Base-by-base conservation (phyloP, 306 rosid genomes). In the Oemleria cerasiformis region DNA sequence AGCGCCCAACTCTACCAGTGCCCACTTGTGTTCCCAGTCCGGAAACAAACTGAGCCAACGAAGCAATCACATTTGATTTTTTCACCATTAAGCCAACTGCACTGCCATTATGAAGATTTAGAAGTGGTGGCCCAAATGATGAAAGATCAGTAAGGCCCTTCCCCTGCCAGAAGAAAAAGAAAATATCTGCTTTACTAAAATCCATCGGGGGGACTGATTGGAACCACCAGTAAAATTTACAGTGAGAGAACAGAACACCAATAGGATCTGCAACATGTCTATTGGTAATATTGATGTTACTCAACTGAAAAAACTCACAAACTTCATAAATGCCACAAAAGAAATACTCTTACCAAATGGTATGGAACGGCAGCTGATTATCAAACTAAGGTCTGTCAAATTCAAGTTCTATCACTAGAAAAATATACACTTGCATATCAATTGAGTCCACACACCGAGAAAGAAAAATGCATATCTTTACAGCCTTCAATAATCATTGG, bases 71-170 rank as follows among this genome's bases (percentile, higher is more conserved):
- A 57, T 88, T 88, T 68, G 92, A 82, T 81, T 86, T 85, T 83
- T 91, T 88, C 74, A 89, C 85, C 70, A 78, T 80, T 68, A 94
- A 63, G 79, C 97, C 96, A 63, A 94, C 20, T 48, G 84, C 96
- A 62, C 92, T 74, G 63, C 97, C 96, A 36, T 62, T 82, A 5
- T 75, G 90, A 82, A 80, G 75, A 80, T 74, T 84, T 77, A 94
- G 79, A 77, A 94, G 86, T 34, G 96, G 90, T 17, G 99, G 97
- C 73, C 95, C 97, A 49, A 75, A 79, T 15, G 86, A 88, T 68
- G 92, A 86, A 58, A 76, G 51, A 54, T 84, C 90, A 3, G 95
- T 85, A 34, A 89, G 86, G 75, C 98, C 92, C 74, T 87, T 84
- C 60, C 81, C 97, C 81, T 82, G 78, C 84, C 64, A 84, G 59